Evolutionary conservation across 2,329 filamentous ascomycete genomes (phyloP).

Genomic region (Esteya vermicola): DNA sequence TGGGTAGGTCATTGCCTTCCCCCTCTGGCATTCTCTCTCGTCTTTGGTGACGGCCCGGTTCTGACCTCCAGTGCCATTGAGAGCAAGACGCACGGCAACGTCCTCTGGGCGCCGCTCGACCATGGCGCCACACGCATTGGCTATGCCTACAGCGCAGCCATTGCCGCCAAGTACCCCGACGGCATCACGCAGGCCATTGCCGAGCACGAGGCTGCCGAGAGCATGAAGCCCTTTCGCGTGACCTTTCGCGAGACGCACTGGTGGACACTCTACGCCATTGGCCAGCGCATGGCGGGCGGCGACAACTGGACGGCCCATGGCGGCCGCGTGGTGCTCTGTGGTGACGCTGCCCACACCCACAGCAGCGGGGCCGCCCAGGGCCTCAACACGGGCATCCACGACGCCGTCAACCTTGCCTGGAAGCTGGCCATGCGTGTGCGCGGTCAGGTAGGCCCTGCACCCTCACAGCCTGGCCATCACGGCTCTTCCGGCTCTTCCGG

Average conservation of each 20-base stretch:
- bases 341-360: constrained; percentile 39
- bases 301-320: constrained; percentile 42
- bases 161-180: constrained; percentile 20
- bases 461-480: too few species aligned
- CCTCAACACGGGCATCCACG: constrained; percentile 42
- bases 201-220: constrained; percentile 30
- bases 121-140: constrained; percentile 38
- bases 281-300: constrained; percentile 43
- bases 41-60: too few species aligned
- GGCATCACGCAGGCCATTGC: constrained; percentile 33
- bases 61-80: constrained; percentile 23
- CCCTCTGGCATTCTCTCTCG: too few species aligned
- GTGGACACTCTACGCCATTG: constrained; percentile 38
- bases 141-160: constrained; percentile 31
- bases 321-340: constrained; percentile 30
- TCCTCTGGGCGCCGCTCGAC: constrained; percentile 39
- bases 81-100: constrained; percentile 35
- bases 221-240: constrained; percentile 25
- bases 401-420: constrained; percentile 36
- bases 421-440: constrained; percentile 22
- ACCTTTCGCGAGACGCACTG: constrained; percentile 30
- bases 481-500: too few species aligned
- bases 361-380: constrained; percentile 49
- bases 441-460: constrained; percentile 2
- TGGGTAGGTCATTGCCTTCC: constrained; percentile 16